Evolutionary conservation across 176 grass and related monocot species (phyloP).

Genomic region (Dendrocalamus sinicus): DNA sequence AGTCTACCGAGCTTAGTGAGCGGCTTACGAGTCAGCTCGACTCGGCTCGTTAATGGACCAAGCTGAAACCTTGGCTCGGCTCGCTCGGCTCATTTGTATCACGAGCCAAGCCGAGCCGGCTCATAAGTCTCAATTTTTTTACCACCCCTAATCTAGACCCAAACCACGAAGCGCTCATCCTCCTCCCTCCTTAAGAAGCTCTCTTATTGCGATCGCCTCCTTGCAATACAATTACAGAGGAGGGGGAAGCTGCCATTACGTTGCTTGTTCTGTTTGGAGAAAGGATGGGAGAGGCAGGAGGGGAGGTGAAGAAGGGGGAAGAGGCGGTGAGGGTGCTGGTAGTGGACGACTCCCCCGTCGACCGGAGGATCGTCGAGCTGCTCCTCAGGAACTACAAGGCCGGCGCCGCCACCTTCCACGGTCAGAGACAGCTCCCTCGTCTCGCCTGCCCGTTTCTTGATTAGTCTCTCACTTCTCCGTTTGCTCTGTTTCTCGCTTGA

Average conservation of each 20-base stretch:
- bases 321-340: slow-evolving; percentile 75
- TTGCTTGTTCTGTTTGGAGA: background rate
- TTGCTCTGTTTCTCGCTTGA: background rate
- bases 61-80: too few relatives aligned
- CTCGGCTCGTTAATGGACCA: too few relatives aligned
- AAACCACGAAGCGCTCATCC: background rate
- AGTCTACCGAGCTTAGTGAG: too few relatives aligned
- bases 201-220: background rate
- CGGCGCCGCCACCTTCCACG: slow-evolving; percentile 54
- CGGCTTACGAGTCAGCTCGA: too few relatives aligned
- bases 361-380: slow-evolving; percentile 71
- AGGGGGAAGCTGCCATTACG: background rate
- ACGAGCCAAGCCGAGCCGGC: too few relatives aligned
- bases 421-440: slow-evolving; percentile 9
- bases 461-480: too few relatives aligned
- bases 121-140: too few relatives aligned
- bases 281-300: slow-evolving; percentile 1
- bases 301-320: background rate
- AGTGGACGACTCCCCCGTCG: slow-evolving; percentile 83
- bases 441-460: background rate
- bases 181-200: background rate
- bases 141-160: background rate
- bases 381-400: slow-evolving; percentile 59
- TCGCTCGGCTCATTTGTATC: too few relatives aligned
- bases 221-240: background rate